These are phyloP conservation scores for Vitis riparia DNA, from an alignment of 164 flowering plant species.

Conservation along the genomic window DNA sequence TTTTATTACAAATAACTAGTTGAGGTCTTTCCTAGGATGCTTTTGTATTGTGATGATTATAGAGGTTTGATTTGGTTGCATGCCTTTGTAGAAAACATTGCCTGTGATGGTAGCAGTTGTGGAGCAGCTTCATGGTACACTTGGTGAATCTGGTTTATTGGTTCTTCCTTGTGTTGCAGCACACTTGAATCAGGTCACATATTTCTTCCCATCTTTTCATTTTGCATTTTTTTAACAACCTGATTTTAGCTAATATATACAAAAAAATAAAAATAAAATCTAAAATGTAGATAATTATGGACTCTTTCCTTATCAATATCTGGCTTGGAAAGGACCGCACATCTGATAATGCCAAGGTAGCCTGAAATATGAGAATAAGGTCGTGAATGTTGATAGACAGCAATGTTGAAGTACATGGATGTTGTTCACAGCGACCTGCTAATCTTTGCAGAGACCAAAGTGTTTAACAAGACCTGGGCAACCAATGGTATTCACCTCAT, in stretches of 20 bases:
- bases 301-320: slow-evolving; percentile 65
- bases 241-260: background rate
- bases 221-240: background rate
- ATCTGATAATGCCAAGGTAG: slow-evolving; percentile 27
- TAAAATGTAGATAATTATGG: slow-evolving; percentile 60
- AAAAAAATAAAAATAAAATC: background rate
- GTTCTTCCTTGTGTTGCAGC: slow-evolving; percentile 97
- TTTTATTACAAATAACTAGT: background rate
- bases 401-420: background rate
- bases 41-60: background rate
- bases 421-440: no score
- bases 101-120: slow-evolving; percentile 94
- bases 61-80: no score
- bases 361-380: slow-evolving; percentile 2
- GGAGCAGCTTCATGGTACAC: slow-evolving; percentile 84
- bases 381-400: background rate
- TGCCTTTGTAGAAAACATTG: slow-evolving; percentile 74
- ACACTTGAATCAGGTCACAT: slow-evolving; percentile 81
- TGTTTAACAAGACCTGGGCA: no score
- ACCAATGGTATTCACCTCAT: no score
- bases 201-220: background rate
- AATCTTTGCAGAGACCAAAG: no score
- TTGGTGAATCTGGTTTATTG: slow-evolving; percentile 84
- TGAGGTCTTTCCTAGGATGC: background rate
- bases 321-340: slow-evolving; percentile 48